Conservation (phyloP, 441 rosid species). For the Euphorbia schlechtendalii region DNA sequence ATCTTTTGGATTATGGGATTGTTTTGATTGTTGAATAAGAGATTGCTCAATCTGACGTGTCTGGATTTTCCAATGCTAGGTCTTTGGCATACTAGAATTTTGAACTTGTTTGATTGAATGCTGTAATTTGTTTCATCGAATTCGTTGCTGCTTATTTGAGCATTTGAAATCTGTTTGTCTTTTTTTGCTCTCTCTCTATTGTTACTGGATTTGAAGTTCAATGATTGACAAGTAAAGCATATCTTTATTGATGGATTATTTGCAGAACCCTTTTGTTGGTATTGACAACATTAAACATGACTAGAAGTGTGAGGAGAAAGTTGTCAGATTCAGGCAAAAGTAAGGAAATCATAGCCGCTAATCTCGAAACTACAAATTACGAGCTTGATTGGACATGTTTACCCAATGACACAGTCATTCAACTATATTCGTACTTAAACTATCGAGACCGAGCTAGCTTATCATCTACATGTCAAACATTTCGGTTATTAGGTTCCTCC, state of each 20-base stretch:
- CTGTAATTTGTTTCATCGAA: constrained; percentile 4
- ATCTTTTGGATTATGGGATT: constrained; percentile 11
- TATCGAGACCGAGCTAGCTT: constrained; percentile 46
- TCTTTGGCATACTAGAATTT: constrained; percentile 5
- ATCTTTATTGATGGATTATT: not conserved
- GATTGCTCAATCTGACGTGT: constrained; percentile 7
- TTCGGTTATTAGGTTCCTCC: constrained; percentile 33
- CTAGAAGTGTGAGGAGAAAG: constrained; percentile 25
- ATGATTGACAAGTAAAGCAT: constrained; percentile 11
- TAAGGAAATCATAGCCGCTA: constrained; percentile 15
- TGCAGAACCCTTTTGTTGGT: constrained; percentile 10
- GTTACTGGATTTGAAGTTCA: constrained; percentile 8
- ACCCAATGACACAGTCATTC: constrained; percentile 45
- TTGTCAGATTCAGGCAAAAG: constrained; percentile 18
- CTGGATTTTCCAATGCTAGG: constrained; percentile 13
- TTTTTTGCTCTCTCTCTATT: constrained; percentile 6
- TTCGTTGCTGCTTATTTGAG: constrained; percentile 2
- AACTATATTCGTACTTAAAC: constrained; percentile 37
- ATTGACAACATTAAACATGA: constrained; percentile 18
- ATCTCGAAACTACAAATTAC: constrained; percentile 17
- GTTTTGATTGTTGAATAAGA: constrained; percentile 15
- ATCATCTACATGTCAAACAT: constrained; percentile 40
- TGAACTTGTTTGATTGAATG: constrained; percentile 14
- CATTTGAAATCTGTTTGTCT: constrained; percentile 1
- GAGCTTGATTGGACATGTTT: constrained; percentile 43